A percentile compares a stretch with the other conserved stretches of the same genome.
phyloP scores from a whole-genome alignment of 75 land plant species.

The Picea sitchensis region DNA sequence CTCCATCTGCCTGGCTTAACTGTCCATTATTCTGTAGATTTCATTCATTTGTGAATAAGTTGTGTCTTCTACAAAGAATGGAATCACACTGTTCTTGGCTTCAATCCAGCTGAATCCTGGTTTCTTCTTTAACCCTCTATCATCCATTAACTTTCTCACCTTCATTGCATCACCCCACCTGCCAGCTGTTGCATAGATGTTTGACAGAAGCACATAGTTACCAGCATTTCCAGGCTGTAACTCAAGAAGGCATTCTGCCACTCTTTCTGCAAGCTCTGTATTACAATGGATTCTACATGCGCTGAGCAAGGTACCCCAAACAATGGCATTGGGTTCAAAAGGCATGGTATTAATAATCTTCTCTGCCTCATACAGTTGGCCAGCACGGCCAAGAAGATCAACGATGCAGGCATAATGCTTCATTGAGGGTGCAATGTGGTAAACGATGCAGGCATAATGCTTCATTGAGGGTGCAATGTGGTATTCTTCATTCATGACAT shows the following conservation, averaged over 20 bases:
- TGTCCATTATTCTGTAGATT: not conserved
- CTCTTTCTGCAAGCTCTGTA: not conserved
- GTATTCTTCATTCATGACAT: not conserved
- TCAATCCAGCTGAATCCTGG: not conserved
- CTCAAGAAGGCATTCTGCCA: not conserved
- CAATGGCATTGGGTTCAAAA: not conserved
- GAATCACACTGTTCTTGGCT: not conserved
- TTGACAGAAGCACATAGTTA: not conserved
- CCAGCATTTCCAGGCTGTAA: not conserved
- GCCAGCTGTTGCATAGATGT: not conserved
- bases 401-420: not conserved
- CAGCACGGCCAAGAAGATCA: constrained; percentile 2
- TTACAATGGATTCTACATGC: not conserved
- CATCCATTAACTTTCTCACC: not conserved
- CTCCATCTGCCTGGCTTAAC: not conserved
- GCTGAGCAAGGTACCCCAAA: not conserved
- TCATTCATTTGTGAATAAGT: not conserved
- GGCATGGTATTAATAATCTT: not conserved
- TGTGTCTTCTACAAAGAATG: not conserved
- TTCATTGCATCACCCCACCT: not conserved
- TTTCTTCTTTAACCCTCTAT: not conserved
- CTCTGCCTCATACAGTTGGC: not conserved
- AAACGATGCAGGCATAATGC: not conserved
- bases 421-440: not conserved
- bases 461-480: not conserved